These are phyloP conservation scores for Plasmodium gaboni DNA, from an alignment of 169 alveolate genomes.

Conservation along the genomic window DNA sequence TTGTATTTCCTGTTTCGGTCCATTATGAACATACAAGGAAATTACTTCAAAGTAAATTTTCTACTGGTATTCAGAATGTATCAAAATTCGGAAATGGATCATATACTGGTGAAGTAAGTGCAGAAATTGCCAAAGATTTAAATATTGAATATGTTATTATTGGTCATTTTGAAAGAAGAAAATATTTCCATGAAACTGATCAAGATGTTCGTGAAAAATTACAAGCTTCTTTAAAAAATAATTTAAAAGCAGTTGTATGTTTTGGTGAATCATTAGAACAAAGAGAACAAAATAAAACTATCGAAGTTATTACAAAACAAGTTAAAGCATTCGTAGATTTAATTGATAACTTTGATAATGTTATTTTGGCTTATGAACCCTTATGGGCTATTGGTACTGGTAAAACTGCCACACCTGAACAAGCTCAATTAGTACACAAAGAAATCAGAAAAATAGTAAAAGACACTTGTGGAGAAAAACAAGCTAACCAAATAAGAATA, in stretches of 20 bases:
- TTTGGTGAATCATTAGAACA: conserved; percentile 97
- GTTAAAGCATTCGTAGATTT: conserved; percentile 87
- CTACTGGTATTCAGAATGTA: conserved; percentile 94
- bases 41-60: conserved; percentile 80
- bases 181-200: conserved; percentile 94
- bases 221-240: conserved; percentile 87
- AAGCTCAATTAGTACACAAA: conserved; percentile 97
- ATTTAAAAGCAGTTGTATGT: conserved; percentile 94
- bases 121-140: conserved; percentile 93
- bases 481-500: conserved; percentile 92
- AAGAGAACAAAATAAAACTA: conserved; percentile 95
- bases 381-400: conserved; percentile 99
- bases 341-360: conserved; percentile 91
- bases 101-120: conserved; percentile 98
- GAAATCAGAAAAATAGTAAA: conserved; percentile 77
- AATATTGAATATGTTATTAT: conserved; percentile 95
- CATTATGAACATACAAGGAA: conserved; percentile 89
- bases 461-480: conserved; percentile 85
- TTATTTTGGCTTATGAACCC: conserved; percentile 99
- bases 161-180: conserved; percentile 99
- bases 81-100: conserved; percentile 97
- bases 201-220: conserved; percentile 96
- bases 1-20: conserved; percentile 91
- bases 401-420: conserved; percentile 96
- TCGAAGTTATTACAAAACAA: conserved; percentile 93